These are phyloP conservation scores for Xylariaceae sp. DNA, from an alignment of 2,329 filamentous ascomycete genomes.

Conservation along the genomic window DNA sequence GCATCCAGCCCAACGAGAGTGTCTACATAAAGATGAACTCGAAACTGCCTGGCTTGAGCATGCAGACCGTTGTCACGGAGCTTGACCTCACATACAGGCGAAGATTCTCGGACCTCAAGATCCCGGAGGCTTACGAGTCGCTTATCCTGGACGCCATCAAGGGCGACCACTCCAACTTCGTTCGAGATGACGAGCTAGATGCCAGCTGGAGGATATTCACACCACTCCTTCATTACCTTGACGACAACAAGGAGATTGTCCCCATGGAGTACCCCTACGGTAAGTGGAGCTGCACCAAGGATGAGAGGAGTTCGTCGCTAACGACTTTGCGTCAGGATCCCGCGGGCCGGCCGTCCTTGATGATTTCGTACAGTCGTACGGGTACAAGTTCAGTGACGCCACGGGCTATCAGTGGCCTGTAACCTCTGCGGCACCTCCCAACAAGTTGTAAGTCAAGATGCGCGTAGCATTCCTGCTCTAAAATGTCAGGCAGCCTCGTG, in stretches of 20 bases:
- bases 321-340: constrained; percentile 59
- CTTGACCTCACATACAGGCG: constrained; percentile 96
- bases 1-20: constrained; percentile 98
- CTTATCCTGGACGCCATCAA: constrained; percentile 96
- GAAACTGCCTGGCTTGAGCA: constrained; percentile 94
- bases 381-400: constrained; percentile 97
- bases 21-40: constrained; percentile 99
- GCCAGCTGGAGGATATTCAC: constrained; percentile 99
- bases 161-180: constrained; percentile 99
- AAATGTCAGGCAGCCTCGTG: constrained; percentile 24
- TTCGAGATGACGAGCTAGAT: constrained; percentile 92
- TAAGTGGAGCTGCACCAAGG: constrained; percentile 42
- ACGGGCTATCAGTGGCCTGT: constrained; percentile 94
- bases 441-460: constrained; percentile 67
- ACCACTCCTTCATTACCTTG: constrained; percentile 93
- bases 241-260: constrained; percentile 98
- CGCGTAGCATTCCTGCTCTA: constrained; percentile 19
- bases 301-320: too few relatives aligned
- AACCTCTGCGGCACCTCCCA: constrained; percentile 60
- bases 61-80: constrained; percentile 98
- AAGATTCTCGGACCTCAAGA: constrained; percentile 98
- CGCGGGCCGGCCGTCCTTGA: constrained; percentile 94
- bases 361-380: constrained; percentile 96
- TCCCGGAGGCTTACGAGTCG: constrained; percentile 97
- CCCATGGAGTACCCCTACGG: constrained; percentile 99